Base-by-base conservation (phyloP, 2,329 filamentous ascomycete species). In the Alternaria brassicicola region DNA sequence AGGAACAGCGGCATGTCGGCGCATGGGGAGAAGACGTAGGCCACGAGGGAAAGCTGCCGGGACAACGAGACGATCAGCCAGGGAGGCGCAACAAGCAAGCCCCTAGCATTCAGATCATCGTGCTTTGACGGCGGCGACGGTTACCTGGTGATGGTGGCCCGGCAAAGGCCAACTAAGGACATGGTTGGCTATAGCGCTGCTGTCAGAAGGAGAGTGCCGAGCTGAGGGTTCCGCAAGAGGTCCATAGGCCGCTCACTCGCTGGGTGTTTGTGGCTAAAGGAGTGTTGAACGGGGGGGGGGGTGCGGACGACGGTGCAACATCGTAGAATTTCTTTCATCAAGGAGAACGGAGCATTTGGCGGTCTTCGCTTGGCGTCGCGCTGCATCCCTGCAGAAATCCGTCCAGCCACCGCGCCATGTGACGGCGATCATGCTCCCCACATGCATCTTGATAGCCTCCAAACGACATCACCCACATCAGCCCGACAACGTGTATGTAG, bases 271-370 rank as follows among this genome's bases (percentile, higher is more conserved):
- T 71, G 66, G 70, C 70, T 72, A 68, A 70, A 69, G 57, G 56
- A 63, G 57, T 38, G 49, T 61, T 63, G 61, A 67, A 66, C 66
- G 60, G 63, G 59, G 63, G 50, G 65, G 59, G 62, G 59, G 62
- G 50, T 51, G 55, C 43, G 56, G 58, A 52, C 63, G 59, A 63
- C 63, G 57, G 73, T 74, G 70, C 66, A 72, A 72, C 71, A 63
- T 74, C 66, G 72, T 75, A 72, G 72, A 72, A 71, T 71, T 71
- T 69, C 66, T 52, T 61, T 67, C 65, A 59, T 56, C 49, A 61
- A 61, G 55, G 65, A 53, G 67, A 55, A 62, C 55, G 54, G 64
- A 42, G 63, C 65, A 59, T 38, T 53, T 39, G 55, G 64, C 61
- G 69, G 65, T 55, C 66, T 56, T 59, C 35, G 59, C 60, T 50